These are phyloP conservation scores for Pythium scleroteichum DNA, from an alignment of 352 stramenopile genomes.

Conservation along the genomic window DNA sequence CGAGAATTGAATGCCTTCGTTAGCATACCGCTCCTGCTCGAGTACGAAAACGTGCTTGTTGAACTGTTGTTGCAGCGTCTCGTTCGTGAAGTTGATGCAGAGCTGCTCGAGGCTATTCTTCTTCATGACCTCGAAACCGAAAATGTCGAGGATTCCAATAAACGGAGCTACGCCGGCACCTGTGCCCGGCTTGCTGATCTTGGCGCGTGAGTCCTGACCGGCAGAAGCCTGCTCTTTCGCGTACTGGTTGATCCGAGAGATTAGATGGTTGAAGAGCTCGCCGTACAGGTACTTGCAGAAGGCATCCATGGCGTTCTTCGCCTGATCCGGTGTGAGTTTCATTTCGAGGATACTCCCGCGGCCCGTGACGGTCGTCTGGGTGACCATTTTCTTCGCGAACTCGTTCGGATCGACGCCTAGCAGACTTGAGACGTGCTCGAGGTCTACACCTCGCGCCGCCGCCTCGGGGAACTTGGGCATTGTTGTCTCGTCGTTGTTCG, in stretches of 20 bases:
- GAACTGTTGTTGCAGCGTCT: conserved; percentile 90
- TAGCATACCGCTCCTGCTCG: conserved; percentile 78
- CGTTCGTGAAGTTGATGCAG: conserved; percentile 93
- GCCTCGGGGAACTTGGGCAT: conserved; percentile 54
- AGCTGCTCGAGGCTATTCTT: conserved; percentile 89
- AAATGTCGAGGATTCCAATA: conserved; percentile 91
- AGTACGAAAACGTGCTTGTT: conserved; percentile 88
- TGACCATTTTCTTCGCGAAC: conserved; percentile 82
- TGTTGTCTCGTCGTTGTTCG: conserved; percentile 40
- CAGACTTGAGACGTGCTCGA: conserved; percentile 59
- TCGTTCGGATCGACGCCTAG: conserved; percentile 54
- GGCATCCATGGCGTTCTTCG: conserved; percentile 80
- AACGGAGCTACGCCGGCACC: conserved; percentile 31
- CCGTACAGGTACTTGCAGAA: conserved; percentile 88
- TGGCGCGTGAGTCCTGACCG: conserved; percentile 7
- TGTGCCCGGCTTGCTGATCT: neutral
- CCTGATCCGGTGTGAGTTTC: conserved; percentile 67
- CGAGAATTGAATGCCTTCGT: conserved; percentile 72
- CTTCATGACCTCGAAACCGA: conserved; percentile 90
- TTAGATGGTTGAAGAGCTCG: conserved; percentile 77
- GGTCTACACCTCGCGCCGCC: conserved; percentile 44
- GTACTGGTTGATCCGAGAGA: conserved; percentile 72
- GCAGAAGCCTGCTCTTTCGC: conserved; percentile 58
- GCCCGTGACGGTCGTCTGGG: conserved; percentile 77
- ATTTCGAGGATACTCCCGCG: conserved; percentile 77